These are phyloP conservation scores for Schizochytrium sp. DNA, from an alignment of 108 stramenopile species.

Conservation along the genomic window DNA sequence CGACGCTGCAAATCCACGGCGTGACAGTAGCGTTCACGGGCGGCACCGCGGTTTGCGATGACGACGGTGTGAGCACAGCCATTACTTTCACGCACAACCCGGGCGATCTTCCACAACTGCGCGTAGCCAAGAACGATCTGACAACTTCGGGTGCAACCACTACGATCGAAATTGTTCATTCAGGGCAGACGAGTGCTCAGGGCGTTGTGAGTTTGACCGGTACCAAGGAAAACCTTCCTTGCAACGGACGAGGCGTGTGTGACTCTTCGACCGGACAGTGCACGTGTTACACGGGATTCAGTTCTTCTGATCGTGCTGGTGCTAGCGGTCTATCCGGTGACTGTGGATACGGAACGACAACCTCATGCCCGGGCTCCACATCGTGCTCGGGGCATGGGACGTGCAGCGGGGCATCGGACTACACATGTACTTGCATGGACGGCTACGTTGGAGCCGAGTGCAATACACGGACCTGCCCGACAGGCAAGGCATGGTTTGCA, in stretches of 20 bases:
- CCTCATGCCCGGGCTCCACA: background rate
- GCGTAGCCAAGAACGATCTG: background rate
- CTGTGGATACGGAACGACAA: background rate
- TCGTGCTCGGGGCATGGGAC: background rate
- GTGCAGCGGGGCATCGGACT: background rate
- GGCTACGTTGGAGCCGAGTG: constrained; percentile 8
- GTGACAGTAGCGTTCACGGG: background rate
- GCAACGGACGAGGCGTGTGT: constrained; percentile 5
- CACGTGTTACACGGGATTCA: background rate
- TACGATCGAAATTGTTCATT: background rate
- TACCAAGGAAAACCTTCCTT: background rate
- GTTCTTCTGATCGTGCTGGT: background rate
- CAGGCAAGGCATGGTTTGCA: constrained; percentile 19
- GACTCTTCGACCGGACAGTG: background rate
- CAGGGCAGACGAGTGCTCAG: background rate
- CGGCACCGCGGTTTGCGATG: background rate
- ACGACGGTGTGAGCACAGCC: background rate
- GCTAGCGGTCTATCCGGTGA: background rate
- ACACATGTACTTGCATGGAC: background rate
- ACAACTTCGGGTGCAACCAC: background rate
- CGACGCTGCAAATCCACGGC: background rate
- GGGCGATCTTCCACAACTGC: background rate
- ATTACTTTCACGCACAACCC: background rate
- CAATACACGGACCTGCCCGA: background rate
- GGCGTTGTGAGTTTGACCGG: background rate